Percentiles rank a stretch among this genome's conserved stretches.
These are phyloP conservation scores for baker's yeast (Saccharomyces cerevisiae) DNA, from an alignment of 805 yeast genomes.

Conservation along the genomic window DNA sequence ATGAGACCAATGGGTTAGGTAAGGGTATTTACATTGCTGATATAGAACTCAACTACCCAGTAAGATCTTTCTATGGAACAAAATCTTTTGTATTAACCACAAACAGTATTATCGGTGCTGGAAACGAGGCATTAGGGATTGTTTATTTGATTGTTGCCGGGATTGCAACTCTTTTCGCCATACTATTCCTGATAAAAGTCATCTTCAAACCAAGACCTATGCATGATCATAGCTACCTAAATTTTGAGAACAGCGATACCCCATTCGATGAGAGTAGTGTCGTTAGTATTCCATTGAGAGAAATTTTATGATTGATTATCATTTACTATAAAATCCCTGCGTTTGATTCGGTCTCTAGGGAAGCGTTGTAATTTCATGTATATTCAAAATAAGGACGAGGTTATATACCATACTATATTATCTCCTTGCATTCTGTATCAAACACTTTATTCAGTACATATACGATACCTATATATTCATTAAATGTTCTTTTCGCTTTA, in stretches of 20 bases:
- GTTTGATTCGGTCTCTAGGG: not conserved
- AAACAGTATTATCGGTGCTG: slow-evolving; percentile 76
- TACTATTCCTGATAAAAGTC: slow-evolving; percentile 71
- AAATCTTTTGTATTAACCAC: slow-evolving; percentile 77
- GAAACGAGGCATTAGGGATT: slow-evolving; percentile 75
- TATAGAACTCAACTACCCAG: slow-evolving; percentile 75
- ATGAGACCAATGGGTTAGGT: slow-evolving; percentile 45
- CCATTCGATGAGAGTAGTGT: not conserved
- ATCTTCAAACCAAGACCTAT: slow-evolving; percentile 69
- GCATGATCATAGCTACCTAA: slow-evolving; percentile 65
- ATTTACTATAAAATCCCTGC: not conserved
- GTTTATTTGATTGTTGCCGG: slow-evolving; percentile 84
- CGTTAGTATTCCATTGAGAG: slow-evolving; percentile 11
- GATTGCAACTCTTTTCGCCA: slow-evolving; percentile 58
- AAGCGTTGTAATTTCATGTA: not conserved
- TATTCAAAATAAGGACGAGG: not conserved
- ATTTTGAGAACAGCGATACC: slow-evolving; percentile 22
- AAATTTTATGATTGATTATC: slow-evolving; percentile 10
- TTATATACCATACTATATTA: not conserved
- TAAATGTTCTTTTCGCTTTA: not conserved
- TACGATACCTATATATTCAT: not conserved
- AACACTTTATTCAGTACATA: not conserved
- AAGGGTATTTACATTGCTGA: slow-evolving; percentile 65
- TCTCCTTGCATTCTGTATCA: not conserved
- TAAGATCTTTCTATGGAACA: slow-evolving; percentile 73